Conservation (phyloP, 805 yeast genomes). For the Candida corydali region DNA sequence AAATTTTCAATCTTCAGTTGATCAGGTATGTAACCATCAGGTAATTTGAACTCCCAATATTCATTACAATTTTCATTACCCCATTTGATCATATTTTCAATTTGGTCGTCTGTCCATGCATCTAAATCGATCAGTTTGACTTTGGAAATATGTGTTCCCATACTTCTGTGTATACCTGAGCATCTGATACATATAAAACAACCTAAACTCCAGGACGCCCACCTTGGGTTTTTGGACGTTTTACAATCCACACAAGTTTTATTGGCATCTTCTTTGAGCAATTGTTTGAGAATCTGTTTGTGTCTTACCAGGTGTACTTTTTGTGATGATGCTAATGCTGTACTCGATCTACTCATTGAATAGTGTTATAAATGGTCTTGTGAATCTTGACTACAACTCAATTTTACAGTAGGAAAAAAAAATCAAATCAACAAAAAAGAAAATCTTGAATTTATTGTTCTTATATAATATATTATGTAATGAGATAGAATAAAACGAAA, state of each 20-base stretch:
- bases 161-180: conserved; percentile 90
- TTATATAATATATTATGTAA: too few relatives aligned
- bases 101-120: conserved; percentile 94
- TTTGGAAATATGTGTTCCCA: conserved; percentile 93
- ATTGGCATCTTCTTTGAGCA: conserved; percentile 76
- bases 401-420: too few relatives aligned
- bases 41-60: conserved; percentile 82
- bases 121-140: conserved; percentile 94
- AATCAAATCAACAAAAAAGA: too few relatives aligned
- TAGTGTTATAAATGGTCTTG: not conserved
- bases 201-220: conserved; percentile 98
- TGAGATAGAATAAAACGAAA: too few relatives aligned
- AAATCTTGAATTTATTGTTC: too few relatives aligned
- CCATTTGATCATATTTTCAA: conserved; percentile 77
- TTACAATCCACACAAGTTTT: conserved; percentile 90
- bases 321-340: conserved; percentile 40
- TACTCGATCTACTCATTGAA: conserved; percentile 8
- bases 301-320: conserved; percentile 49
- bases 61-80: conserved; percentile 77
- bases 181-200: conserved; percentile 91
- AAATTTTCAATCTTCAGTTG: conserved; percentile 82
- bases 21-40: conserved; percentile 70
- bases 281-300: conserved; percentile 67
- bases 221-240: conserved; percentile 82
- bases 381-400: too few relatives aligned